Conservation (phyloP, 2,329 filamentous ascomycete genomes). For the Ceratocystis variospora region DNA sequence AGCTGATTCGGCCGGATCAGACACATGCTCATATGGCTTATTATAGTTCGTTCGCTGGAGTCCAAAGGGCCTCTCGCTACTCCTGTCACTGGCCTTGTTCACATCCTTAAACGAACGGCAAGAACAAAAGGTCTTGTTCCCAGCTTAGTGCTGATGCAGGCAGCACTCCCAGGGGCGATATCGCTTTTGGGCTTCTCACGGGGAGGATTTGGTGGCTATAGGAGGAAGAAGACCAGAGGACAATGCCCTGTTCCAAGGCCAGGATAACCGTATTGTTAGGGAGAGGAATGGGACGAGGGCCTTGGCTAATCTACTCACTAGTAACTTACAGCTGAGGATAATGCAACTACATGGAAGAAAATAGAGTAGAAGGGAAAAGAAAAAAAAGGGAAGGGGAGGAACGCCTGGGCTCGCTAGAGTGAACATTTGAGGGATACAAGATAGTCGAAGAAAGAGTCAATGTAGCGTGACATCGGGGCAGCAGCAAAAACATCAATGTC, state of each 20-base stretch:
- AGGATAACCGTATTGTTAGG: too few relatives aligned
- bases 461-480: too few relatives aligned
- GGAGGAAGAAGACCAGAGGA: background rate
- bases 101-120: background rate
- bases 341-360: background rate
- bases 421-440: too few relatives aligned
- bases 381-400: background rate
- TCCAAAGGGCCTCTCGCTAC: background rate
- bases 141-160: background rate
- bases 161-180: background rate
- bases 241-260: too few relatives aligned
- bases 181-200: background rate
- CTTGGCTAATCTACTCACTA: too few relatives aligned
- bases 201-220: background rate
- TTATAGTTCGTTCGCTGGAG: background rate
- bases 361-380: background rate
- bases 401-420: too few relatives aligned
- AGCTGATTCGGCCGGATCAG: background rate
- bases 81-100: background rate
- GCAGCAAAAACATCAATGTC: background rate
- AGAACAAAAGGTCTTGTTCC: constrained; percentile 2
- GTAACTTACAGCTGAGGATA: too few relatives aligned
- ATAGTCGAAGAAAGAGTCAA: too few relatives aligned
- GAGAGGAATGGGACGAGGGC: too few relatives aligned
- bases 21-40: background rate